Base-by-base conservation (phyloP, 164 flowering plant species). In the Nymphaea thermarum region DNA sequence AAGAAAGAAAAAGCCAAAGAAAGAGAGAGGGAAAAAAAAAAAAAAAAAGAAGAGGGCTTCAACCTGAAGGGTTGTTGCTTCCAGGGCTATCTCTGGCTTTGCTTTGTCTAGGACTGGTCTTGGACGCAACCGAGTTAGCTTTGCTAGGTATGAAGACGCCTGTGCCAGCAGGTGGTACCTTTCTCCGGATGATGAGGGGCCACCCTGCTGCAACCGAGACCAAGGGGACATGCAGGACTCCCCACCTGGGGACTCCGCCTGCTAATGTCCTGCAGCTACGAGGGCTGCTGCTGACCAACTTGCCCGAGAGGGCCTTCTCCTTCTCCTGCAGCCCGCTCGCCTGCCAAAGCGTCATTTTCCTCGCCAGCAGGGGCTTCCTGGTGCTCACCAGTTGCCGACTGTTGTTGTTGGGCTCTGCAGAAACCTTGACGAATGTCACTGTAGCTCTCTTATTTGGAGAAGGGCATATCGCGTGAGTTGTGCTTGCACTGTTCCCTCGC, bases 401-500 rank as follows among this genome's bases (percentile, higher is more conserved):
- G 36, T 79, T 86, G 72, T 75, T 76, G n/a, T 6, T 64, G 65
- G 73, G 65, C 8, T 80, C 81, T 2, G 79, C 77, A 7, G 86
- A 83, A 65, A 91, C 92, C 65, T 82, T 80, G 83, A 83, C 83
- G 80, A 90, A 89, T 60, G 98, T 89, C 66, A 90, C 83, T 85
- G 83, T 82, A 69, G 82, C 75, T 80, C 98, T 83, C 71, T 79
- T 85, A 76, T 71, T 86, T 7, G 83, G 73, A 17, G 98, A 87
- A 18, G 87, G 80, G 72, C 97, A 89, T 80, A 89, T 86, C 18
- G 79, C 97, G 53, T 93, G 98, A 42, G 89, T 81, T 47, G 97
- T 96, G 79, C 82, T 81, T 59, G 92, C 87, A 65, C 98, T 90
- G 78, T 90, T 84, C 72, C 92, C 93, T 53, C 92, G 85, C 98